Percentiles rank a stretch among this genome's conserved stretches.
phyloP scores from a whole-genome alignment of 768 basidiomycete species.

The Amanita exitialis region DNA sequence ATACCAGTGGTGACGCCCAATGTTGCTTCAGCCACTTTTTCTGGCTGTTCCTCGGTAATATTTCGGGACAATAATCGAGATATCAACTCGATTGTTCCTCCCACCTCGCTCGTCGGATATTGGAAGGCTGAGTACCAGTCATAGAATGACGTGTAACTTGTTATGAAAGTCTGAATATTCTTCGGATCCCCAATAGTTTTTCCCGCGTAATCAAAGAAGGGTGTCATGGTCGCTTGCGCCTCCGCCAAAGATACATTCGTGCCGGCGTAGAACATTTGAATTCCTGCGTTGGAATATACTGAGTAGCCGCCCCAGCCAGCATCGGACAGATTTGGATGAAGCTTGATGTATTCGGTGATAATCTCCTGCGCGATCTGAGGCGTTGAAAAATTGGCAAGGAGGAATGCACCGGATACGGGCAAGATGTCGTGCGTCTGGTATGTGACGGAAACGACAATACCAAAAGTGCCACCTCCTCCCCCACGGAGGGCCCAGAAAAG shows the following conservation, averaged over 20 bases:
- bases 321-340: slow-evolving; percentile 26
- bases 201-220: not conserved
- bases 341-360: slow-evolving; percentile 22
- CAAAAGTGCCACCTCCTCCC: slow-evolving; percentile 28
- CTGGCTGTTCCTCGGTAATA: slow-evolving; percentile 13
- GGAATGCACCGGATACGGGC: slow-evolving; percentile 19
- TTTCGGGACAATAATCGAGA: slow-evolving; percentile 25
- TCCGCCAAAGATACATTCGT: not conserved
- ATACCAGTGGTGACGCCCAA: slow-evolving; percentile 13
- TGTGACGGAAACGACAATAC: slow-evolving; percentile 35
- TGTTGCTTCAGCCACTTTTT: slow-evolving; percentile 16
- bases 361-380: slow-evolving; percentile 18
- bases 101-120: slow-evolving; percentile 10
- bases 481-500: slow-evolving; percentile 35
- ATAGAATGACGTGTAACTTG: slow-evolving; percentile 17
- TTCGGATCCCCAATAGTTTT: not conserved
- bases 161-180: not conserved
- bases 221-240: not conserved
- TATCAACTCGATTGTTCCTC: slow-evolving; percentile 17
- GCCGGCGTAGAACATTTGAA: not conserved
- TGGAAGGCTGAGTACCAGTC: slow-evolving; percentile 12
- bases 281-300: slow-evolving; percentile 8
- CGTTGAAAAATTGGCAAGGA: slow-evolving; percentile 22
- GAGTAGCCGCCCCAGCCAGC: slow-evolving; percentile 35
- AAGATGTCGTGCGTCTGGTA: slow-evolving; percentile 30